Base-by-base conservation (phyloP, 2,329 filamentous ascomycete genomes). In the Colletotrichum sp. region DNA sequence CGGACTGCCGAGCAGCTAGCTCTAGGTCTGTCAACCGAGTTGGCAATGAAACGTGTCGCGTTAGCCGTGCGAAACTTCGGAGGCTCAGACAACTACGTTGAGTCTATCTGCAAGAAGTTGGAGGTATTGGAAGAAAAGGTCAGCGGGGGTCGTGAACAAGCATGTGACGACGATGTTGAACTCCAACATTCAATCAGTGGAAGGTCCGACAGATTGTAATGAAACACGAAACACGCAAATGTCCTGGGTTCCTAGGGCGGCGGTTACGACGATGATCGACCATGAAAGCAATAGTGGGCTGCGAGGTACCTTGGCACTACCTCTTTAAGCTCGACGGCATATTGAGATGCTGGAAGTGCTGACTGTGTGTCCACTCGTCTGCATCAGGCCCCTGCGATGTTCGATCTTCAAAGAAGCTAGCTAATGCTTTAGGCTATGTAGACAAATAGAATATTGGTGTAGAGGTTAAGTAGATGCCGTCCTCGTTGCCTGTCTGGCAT, bases 161-260 rank as follows among this genome's bases (percentile, higher is more conserved):
- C 18, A 48, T 21, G 43, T 0, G 1, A 1, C 0, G n/a, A 48
- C 2, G 43, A 48, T 13, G 9, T 48, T 21, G 6, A 21, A 21
- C 6, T 48, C 0, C 43, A 48, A 1, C 43, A 21, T 21, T 21
- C 0, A 48, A 21, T 21, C 0, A 0, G 43, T 48, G n/a, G 4
- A 0, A 48, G 18, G 6, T 13, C 43, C 43, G 4, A 48, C 2
- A 10, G 10, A 1, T 48, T 21, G 43, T 0, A 21, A 21, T n/a
- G n/a, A 5, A 6, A 43, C 36, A 18, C 6, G 18, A 1, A n/a
- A 48, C 1, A 48, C 9, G 1, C 21, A 1, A 24, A 56, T 26
- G 1, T 28, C 1, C 21, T 5, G 15, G 3, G 13, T 10, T 56
- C 10, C 2, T 0, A 9, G 10, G 15, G 21, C n/a, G 0, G 6